Conservation (phyloP, 1,284 basidiomycete genomes). For the Lentinus polychrous region DNA sequence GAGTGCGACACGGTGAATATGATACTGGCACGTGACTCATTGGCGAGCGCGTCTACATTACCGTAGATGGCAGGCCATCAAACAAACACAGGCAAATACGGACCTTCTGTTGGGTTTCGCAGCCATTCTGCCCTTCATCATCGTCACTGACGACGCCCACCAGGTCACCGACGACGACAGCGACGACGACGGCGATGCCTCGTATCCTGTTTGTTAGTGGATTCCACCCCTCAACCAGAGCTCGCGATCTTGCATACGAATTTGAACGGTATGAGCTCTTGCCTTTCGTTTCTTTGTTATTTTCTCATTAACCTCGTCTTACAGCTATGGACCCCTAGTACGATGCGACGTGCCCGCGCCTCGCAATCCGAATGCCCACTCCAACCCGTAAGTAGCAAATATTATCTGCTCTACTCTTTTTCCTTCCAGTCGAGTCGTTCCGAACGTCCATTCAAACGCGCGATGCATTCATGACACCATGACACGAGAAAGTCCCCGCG, state of each 20-base stretch:
- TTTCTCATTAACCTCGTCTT: conserved; percentile 4
- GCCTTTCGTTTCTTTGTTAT: conserved; percentile 1
- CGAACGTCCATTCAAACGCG: conserved; percentile 14
- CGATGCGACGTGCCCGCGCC: conserved; percentile 88
- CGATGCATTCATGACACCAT: conserved; percentile 11
- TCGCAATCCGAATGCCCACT: conserved; percentile 60
- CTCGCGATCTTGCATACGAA: conserved; percentile 78
- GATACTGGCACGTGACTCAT: too few species aligned
- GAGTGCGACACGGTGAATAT: too few species aligned
- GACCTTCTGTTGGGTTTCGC: too few species aligned
- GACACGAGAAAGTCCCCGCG: conserved; percentile 7
- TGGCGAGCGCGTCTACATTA: too few species aligned
- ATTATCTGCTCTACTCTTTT: conserved; percentile 15
- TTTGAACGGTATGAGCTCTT: conserved; percentile 65
- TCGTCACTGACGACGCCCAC: too few species aligned
- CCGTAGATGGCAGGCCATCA: too few species aligned
- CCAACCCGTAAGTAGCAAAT: conserved; percentile 66
- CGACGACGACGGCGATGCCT: conserved; percentile 45
- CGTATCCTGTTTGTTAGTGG: conserved; percentile 86
- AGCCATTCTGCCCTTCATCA: too few species aligned
- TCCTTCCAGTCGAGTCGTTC: conserved; percentile 26
- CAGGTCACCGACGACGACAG: conserved; percentile 16
- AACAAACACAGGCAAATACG: too few species aligned
- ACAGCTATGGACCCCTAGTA: conserved; percentile 67
- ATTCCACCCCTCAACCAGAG: conserved; percentile 72